These are phyloP conservation scores for Domatiomyces catenatus DNA, from an alignment of 2,329 filamentous ascomycete genomes.

Conservation along the genomic window DNA sequence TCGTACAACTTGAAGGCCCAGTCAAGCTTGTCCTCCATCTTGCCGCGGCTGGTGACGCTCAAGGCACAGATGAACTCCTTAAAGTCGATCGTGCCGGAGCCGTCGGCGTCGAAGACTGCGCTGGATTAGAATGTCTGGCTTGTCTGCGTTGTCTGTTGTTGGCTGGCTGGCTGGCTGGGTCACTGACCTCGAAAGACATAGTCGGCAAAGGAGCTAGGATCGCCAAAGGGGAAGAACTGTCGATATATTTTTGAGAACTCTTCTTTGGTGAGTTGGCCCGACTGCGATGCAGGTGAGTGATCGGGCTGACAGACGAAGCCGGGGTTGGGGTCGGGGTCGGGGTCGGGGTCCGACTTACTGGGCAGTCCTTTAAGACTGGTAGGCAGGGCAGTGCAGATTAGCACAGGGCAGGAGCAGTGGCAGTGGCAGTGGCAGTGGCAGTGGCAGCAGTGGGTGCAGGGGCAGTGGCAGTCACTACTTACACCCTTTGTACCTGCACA, in stretches of 20 bases:
- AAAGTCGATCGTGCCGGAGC: conserved; percentile 95
- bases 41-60: conserved; percentile 88
- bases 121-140: not conserved
- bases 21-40: conserved; percentile 98
- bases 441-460: not conserved
- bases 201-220: conserved; percentile 92
- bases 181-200: conserved; percentile 67
- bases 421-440: not conserved
- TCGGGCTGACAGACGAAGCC: not conserved
- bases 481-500: conserved; percentile 61
- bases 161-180: conserved; percentile 3
- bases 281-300: conserved; percentile 21
- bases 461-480: not conserved
- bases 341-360: conserved; percentile 22
- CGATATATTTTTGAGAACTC: conserved; percentile 99
- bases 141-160: not conserved
- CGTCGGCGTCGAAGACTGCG: conserved; percentile 83
- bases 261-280: conserved; percentile 89
- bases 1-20: conserved; percentile 99
- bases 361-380: conserved; percentile 78
- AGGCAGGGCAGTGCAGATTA: conserved; percentile 42
- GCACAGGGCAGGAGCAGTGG: conserved; percentile 2
- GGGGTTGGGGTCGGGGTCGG: not conserved
- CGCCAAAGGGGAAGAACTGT: conserved; percentile 97
- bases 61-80: conserved; percentile 99